These are phyloP conservation scores for Salix brachista DNA, from an alignment of 345 rosid genomes.

Conservation along the genomic window DNA sequence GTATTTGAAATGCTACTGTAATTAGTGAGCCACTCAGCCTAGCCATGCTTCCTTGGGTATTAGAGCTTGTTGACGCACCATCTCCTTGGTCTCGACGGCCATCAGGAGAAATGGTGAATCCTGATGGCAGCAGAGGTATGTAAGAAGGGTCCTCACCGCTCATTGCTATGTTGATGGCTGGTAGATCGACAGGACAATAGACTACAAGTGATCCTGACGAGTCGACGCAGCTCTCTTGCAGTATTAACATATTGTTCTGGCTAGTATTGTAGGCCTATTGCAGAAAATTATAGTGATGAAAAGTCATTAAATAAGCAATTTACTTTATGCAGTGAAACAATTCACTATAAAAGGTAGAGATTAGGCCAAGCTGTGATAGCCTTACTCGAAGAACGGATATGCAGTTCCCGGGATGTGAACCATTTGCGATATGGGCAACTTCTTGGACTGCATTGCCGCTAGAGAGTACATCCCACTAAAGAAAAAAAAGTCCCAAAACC, in stretches of 20 bases:
- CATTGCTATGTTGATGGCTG: slow-evolving; percentile 83
- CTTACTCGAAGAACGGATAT: slow-evolving; percentile 89
- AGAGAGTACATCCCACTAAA: slow-evolving; percentile 96
- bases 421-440: slow-evolving; percentile 88
- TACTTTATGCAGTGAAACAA: background rate
- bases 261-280: slow-evolving; percentile 65
- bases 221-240: slow-evolving; percentile 93
- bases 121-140: slow-evolving; percentile 90
- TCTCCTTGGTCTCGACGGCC: slow-evolving; percentile 49
- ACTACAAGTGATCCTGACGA: slow-evolving; percentile 76
- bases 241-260: slow-evolving; percentile 86
- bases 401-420: slow-evolving; percentile 88
- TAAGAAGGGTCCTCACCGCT: slow-evolving; percentile 88
- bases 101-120: slow-evolving; percentile 74
- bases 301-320: background rate
- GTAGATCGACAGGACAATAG: slow-evolving; percentile 81
- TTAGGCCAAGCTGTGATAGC: background rate
- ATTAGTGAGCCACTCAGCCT: slow-evolving; percentile 65
- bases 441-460: slow-evolving; percentile 82
- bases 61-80: slow-evolving; percentile 70
- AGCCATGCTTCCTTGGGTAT: slow-evolving; percentile 22
- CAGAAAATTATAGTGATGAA: background rate
- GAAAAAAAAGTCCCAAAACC: slow-evolving; percentile 1
- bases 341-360: background rate
- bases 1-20: slow-evolving; percentile 89